Evolutionary conservation across 1,284 basidiomycete species (phyloP).

Genomic region (Tilletia setariae): DNA sequence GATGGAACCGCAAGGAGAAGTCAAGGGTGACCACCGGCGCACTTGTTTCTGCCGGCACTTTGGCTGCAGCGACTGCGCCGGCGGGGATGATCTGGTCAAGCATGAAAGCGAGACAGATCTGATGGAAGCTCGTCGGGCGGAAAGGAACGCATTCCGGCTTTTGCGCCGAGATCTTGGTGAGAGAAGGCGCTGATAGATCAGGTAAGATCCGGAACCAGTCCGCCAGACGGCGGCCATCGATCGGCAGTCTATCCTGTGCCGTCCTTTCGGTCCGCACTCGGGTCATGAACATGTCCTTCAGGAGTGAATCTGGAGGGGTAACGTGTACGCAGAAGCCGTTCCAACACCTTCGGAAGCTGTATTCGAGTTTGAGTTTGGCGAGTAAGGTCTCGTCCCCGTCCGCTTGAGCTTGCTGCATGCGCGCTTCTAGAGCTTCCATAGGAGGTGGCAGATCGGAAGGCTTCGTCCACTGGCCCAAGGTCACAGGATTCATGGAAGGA

Average conservation of each 20-base stretch:
- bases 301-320: not conserved
- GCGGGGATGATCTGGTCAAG: not conserved
- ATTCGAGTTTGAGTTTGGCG: not conserved
- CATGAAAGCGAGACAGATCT: not conserved
- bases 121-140: not conserved
- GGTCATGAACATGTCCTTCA: not conserved
- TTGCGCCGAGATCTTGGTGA: not conserved
- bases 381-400: not conserved
- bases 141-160: not conserved
- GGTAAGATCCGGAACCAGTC: constrained; percentile 7
- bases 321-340: not conserved
- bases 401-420: not conserved
- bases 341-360: not conserved
- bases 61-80: not conserved
- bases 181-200: not conserved
- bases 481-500: not conserved
- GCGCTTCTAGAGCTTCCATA: not conserved
- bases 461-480: not conserved
- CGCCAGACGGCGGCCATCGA: not conserved
- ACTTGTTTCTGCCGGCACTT: not conserved
- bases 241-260: not conserved
- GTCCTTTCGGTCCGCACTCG: not conserved
- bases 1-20: constrained; percentile 5
- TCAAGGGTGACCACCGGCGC: not conserved
- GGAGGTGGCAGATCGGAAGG: not conserved